Percentiles rank a stretch among this genome's conserved stretches.
Conservation (phyloP, 2,329 filamentous ascomycete species). For the Immersiporthe knoxdaviesiana region DNA sequence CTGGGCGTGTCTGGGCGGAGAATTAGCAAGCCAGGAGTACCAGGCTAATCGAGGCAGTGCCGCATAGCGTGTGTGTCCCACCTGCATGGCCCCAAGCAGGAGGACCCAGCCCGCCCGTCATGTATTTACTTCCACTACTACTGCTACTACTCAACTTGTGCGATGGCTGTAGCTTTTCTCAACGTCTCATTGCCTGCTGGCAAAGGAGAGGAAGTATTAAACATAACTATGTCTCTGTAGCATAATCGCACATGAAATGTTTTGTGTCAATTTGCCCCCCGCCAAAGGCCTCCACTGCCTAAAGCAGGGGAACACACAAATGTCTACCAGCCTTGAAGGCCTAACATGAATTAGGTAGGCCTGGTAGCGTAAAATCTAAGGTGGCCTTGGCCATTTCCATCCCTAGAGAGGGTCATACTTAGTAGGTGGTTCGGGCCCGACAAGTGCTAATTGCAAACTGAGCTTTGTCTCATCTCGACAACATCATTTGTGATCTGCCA, state of each 20-base stretch:
- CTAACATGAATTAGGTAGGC: background rate
- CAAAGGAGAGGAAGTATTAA: background rate
- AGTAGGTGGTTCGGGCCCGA: slow-evolving; percentile 1
- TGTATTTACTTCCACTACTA: background rate
- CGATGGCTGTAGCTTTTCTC: background rate
- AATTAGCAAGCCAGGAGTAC: too few relatives aligned
- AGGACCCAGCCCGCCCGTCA: background rate
- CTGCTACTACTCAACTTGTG: background rate
- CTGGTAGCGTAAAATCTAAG: background rate
- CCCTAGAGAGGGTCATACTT: background rate
- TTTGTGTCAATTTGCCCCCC: background rate
- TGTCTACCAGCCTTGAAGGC: background rate
- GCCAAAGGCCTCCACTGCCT: background rate
- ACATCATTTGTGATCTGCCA: background rate
- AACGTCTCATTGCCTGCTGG: background rate
- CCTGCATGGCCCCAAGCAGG: background rate
- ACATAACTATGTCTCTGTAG: background rate
- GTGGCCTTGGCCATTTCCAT: background rate
- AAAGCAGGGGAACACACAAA: background rate
- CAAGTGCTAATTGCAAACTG: background rate
- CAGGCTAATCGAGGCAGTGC: background rate
- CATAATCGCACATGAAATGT: background rate
- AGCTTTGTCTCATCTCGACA: background rate
- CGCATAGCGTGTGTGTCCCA: background rate
- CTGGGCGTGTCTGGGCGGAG: background rate